phyloP scores from a whole-genome alignment of 352 stramenopile genomes.

The Phytopythium aichiense region DNA sequence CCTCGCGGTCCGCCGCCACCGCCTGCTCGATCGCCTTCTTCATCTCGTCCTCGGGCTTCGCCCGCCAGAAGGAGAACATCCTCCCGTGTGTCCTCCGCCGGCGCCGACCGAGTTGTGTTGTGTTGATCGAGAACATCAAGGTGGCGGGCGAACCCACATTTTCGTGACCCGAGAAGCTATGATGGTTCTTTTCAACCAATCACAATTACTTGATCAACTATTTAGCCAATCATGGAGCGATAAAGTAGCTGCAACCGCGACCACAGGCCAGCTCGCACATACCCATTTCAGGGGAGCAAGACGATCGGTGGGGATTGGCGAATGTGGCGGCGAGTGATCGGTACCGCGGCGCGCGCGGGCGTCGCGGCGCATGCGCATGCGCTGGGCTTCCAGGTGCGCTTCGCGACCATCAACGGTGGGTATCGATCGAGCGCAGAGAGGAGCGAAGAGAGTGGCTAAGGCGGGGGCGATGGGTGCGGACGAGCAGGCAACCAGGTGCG shows the following conservation, averaged over 20 bases:
- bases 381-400: conserved; percentile 37
- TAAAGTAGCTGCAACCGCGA: conserved; percentile 1
- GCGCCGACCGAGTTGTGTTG: not conserved
- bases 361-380: conserved; percentile 8
- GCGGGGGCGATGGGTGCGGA: not conserved
- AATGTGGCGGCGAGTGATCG: conserved; percentile 43
- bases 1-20: conserved; percentile 45
- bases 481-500: conserved; percentile 76
- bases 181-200: conserved; percentile 16
- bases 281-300: not conserved
- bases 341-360: conserved; percentile 22
- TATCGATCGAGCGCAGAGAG: not conserved
- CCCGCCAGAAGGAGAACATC: conserved; percentile 36
- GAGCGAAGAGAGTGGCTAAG: not conserved
- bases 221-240: conserved; percentile 4
- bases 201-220: not conserved
- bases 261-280: not conserved
- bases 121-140: not conserved
- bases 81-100: not conserved
- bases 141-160: not conserved
- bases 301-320: conserved; percentile 1
- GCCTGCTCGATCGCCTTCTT: conserved; percentile 46
- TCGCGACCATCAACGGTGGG: conserved; percentile 65
- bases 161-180: conserved; percentile 7
- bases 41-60: conserved; percentile 35